Evolutionary conservation across 805 yeast genomes (phyloP).

Genomic region (Lipomyces chichibuensis): DNA sequence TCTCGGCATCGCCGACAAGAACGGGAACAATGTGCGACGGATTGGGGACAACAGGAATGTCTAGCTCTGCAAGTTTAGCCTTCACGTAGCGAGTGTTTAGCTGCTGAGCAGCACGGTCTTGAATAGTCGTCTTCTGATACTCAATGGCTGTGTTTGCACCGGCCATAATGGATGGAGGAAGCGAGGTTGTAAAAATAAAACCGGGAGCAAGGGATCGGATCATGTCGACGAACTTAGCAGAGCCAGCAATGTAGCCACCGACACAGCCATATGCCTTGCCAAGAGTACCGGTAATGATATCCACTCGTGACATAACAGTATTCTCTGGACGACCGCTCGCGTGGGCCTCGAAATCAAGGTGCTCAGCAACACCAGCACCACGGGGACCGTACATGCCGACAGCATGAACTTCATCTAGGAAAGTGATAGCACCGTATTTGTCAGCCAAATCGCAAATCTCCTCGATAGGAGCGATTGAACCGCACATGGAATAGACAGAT

Average conservation of each 20-base stretch:
- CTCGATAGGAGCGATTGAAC: constrained; percentile 92
- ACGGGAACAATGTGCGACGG: constrained; percentile 98
- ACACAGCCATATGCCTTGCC: constrained; percentile 97
- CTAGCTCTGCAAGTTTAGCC: constrained; percentile 63
- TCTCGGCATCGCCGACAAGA: constrained; percentile 89
- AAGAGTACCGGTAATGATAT: constrained; percentile 94
- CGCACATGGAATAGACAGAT: constrained; percentile 97
- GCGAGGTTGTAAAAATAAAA: constrained; percentile 91
- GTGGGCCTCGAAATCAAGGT: constrained; percentile 84
- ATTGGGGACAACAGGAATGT: constrained; percentile 95
- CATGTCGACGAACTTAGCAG: constrained; percentile 85
- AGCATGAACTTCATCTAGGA: constrained; percentile 97
- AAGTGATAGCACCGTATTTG: constrained; percentile 95
- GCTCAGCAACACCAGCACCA: constrained; percentile 99
- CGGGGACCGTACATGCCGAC: constrained; percentile 99
- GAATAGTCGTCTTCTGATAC: constrained; percentile 74
- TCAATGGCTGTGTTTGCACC: constrained; percentile 89
- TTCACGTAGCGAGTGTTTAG: constrained; percentile 83
- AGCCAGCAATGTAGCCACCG: constrained; percentile 97
- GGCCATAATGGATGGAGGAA: constrained; percentile 98
- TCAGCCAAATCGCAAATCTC: constrained; percentile 94
- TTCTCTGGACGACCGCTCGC: constrained; percentile 60
- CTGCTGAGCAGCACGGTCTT: constrained; percentile 84
- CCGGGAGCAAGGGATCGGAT: constrained; percentile 96
- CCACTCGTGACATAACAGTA: constrained; percentile 85